phyloP scores from a whole-genome alignment of 176 grass and related monocot species.

The Canna indica region DNA sequence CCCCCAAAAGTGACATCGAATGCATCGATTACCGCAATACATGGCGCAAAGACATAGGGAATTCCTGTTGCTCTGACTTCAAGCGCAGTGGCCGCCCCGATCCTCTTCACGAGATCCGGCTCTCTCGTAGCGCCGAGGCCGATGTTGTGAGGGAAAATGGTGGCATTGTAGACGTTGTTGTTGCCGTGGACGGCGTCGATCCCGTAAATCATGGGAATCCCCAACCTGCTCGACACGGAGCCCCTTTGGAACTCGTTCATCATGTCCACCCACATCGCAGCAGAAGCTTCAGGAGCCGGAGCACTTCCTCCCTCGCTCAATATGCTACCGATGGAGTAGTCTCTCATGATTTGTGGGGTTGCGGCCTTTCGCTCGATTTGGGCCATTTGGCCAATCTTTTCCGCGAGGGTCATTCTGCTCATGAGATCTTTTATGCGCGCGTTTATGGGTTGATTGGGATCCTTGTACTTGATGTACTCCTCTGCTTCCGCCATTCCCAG shows the following conservation, averaged over 20 bases:
- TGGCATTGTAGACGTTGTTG: constrained; percentile 90
- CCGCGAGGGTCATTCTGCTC: constrained; percentile 52
- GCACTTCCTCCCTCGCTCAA: constrained; percentile 89
- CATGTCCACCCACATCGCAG: constrained; percentile 57
- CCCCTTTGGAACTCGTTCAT: constrained; percentile 58
- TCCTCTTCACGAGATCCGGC: constrained; percentile 74
- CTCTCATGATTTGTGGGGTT: constrained; percentile 59
- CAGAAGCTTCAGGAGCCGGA: constrained; percentile 43
- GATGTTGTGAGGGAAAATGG: constrained; percentile 95
- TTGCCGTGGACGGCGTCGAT: constrained; percentile 93
- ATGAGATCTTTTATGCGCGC: constrained; percentile 52
- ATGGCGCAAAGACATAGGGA: constrained; percentile 92
- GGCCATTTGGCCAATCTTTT: constrained; percentile 98
- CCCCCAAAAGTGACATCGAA: neutral
- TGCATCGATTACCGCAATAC: constrained; percentile 51
- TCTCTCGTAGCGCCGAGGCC: constrained; percentile 86
- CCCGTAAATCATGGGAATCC: constrained; percentile 94
- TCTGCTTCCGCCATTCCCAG: constrained; percentile 35
- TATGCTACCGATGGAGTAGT: constrained; percentile 82
- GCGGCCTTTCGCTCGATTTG: constrained; percentile 77
- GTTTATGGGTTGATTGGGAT: constrained; percentile 38
- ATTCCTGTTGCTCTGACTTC: constrained; percentile 92
- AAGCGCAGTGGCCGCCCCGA: constrained; percentile 80
- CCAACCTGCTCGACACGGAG: constrained; percentile 49
- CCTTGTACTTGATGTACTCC: constrained; percentile 41